Conservation (phyloP, 164 flowering plant species). For the Pachysandra terminalis region DNA sequence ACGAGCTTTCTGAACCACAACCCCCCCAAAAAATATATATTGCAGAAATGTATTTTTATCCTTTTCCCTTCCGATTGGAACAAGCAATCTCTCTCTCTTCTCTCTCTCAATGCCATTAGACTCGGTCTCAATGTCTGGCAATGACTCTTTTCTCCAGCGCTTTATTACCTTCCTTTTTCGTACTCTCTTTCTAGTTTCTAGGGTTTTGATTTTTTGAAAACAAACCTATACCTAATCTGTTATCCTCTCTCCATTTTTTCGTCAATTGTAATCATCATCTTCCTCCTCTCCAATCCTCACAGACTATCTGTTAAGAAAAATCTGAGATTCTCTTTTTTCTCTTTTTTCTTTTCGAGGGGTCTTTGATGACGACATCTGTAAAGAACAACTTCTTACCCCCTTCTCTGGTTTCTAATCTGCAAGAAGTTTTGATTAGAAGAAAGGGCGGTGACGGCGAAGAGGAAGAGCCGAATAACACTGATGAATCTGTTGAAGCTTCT, state of each 20-base stretch:
- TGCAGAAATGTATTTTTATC: neutral
- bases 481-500: conserved; percentile 27
- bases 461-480: conserved; percentile 17
- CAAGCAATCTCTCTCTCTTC: conserved; percentile 13
- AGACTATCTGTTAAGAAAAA: no score
- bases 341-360: no score
- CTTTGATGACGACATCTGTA: conserved; percentile 40
- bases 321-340: no score
- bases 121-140: conserved; percentile 3
- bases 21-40: no score
- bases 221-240: neutral
- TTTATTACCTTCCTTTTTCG: neutral
- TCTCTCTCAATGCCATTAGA: conserved; percentile 6
- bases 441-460: conserved; percentile 34
- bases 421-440: conserved; percentile 51
- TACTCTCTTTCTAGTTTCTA: neutral
- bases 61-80: conserved; percentile 8
- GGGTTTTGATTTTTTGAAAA: conserved; percentile 3
- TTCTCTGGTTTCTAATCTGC: conserved; percentile 76
- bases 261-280: conserved; percentile 7
- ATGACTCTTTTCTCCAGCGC: neutral
- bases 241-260: neutral
- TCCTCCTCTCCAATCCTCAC: conserved; percentile 7
- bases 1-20: no score
- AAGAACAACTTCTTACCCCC: conserved; percentile 73